Conservation (phyloP, 352 stramenopile species). For the Phytophthora idaei region DNA sequence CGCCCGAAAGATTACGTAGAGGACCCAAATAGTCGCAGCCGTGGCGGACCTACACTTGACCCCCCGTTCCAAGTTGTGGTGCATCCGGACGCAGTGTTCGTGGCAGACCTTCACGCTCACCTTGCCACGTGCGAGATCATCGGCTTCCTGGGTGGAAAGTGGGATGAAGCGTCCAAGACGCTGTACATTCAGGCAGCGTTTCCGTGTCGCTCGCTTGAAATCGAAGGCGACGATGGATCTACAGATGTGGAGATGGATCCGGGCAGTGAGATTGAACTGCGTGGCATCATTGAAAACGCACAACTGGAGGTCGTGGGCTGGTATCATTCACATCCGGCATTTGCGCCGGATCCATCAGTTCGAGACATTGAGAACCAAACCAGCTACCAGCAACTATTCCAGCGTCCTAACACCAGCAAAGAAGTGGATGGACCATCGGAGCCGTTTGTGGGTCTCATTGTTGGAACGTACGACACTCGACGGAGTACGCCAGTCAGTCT, state of each 20-base stretch:
- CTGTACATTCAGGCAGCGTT: slow-evolving; percentile 94
- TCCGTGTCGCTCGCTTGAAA: slow-evolving; percentile 89
- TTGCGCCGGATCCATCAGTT: slow-evolving; percentile 92
- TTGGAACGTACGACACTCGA: slow-evolving; percentile 92
- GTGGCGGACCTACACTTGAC: slow-evolving; percentile 44
- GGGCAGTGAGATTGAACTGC: slow-evolving; percentile 89
- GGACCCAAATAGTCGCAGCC: slow-evolving; percentile 49
- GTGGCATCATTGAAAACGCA: slow-evolving; percentile 89
- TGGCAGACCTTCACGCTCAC: slow-evolving; percentile 94
- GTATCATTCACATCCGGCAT: slow-evolving; percentile 96
- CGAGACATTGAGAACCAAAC: slow-evolving; percentile 95
- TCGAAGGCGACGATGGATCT: slow-evolving; percentile 88
- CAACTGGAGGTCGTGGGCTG: slow-evolving; percentile 93
- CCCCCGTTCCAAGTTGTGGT: slow-evolving; percentile 90
- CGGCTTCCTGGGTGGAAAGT: slow-evolving; percentile 93
- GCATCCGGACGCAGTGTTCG: slow-evolving; percentile 89
- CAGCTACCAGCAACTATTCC: slow-evolving; percentile 93
- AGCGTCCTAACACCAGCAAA: slow-evolving; percentile 41
- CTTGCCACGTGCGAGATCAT: slow-evolving; percentile 95
- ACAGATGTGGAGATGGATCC: slow-evolving; percentile 97
- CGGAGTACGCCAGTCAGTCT: slow-evolving; percentile 73
- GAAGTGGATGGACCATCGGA: slow-evolving; percentile 43
- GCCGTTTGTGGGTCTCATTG: slow-evolving; percentile 95
- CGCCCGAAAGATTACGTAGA: slow-evolving; percentile 42
- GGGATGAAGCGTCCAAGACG: slow-evolving; percentile 77